phyloP scores from a whole-genome alignment of 768 basidiomycete genomes.

The Mycena maculata region DNA sequence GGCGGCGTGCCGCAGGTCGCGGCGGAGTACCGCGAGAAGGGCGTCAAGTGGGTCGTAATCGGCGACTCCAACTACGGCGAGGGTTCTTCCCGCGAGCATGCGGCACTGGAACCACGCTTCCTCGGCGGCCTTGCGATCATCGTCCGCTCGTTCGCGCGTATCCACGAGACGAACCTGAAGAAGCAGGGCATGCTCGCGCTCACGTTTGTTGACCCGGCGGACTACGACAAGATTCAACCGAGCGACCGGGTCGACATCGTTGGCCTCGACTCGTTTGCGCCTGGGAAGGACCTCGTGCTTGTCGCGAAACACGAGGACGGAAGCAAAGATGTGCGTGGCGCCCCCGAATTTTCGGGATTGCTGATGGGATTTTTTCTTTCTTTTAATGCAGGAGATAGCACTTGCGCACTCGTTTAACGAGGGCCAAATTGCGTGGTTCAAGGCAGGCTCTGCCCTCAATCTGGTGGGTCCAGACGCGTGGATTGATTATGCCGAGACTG shows the following conservation, averaged over 20 bases:
- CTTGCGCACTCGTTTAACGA: slow-evolving; percentile 97
- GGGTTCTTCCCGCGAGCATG: slow-evolving; percentile 98
- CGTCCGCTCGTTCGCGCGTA: slow-evolving; percentile 95
- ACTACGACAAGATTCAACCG: slow-evolving; percentile 93
- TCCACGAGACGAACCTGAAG: slow-evolving; percentile 98
- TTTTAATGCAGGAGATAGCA: slow-evolving; percentile 67
- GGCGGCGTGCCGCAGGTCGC: slow-evolving; percentile 88
- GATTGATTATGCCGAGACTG: slow-evolving; percentile 14
- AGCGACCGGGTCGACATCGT: slow-evolving; percentile 90
- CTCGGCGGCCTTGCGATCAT: slow-evolving; percentile 97
- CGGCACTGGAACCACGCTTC: slow-evolving; percentile 95
- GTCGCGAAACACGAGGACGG: slow-evolving; percentile 88
- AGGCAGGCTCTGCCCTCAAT: slow-evolving; percentile 95
- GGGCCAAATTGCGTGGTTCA: slow-evolving; percentile 98
- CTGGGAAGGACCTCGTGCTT: slow-evolving; percentile 91
- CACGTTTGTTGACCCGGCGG: slow-evolving; percentile 90
- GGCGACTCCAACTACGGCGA: slow-evolving; percentile 98
- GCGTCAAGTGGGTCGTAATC: slow-evolving; percentile 97
- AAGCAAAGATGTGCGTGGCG: slow-evolving; percentile 68
- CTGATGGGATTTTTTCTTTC: slow-evolving; percentile 28
- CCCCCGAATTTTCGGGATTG: not conserved
- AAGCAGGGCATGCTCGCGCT: slow-evolving; percentile 99
- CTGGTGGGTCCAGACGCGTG: slow-evolving; percentile 59
- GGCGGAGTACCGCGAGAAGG: slow-evolving; percentile 88
- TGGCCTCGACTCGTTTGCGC: slow-evolving; percentile 89